These are phyloP conservation scores for Trichoderma sp. DNA, from an alignment of 2,329 filamentous ascomycete genomes.

Conservation along the genomic window DNA sequence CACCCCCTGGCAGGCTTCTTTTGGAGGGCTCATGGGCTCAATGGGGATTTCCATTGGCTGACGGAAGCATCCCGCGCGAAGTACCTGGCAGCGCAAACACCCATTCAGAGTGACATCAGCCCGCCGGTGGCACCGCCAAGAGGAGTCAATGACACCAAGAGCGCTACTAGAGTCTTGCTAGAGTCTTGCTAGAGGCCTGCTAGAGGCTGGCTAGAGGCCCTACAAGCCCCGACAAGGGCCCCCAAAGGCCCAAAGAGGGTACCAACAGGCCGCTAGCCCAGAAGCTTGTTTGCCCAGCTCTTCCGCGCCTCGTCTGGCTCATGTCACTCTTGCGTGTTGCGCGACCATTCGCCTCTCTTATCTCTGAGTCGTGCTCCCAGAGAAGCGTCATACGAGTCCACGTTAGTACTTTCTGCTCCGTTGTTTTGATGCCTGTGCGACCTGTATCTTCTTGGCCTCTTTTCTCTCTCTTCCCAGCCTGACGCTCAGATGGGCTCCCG, in stretches of 20 bases:
- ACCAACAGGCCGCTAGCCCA: neutral
- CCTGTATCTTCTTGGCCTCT: neutral
- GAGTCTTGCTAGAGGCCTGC: neutral
- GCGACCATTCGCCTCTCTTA: slow-evolving; percentile 18
- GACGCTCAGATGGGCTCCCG: neutral
- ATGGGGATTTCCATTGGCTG: neutral
- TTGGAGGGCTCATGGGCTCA: slow-evolving; percentile 14
- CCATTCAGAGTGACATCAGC: slow-evolving; percentile 9
- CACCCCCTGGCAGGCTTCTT: slow-evolving; percentile 1
- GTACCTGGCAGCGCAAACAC: slow-evolving; percentile 13
- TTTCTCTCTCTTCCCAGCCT: neutral
- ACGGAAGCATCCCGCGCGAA: neutral
- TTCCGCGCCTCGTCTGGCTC: neutral
- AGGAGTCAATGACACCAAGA: neutral
- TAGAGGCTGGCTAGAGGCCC: neutral
- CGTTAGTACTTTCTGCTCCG: neutral
- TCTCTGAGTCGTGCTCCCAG: neutral
- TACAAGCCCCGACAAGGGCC: neutral
- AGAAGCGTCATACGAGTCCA: neutral
- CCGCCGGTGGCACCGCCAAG: neutral
- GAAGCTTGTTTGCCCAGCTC: slow-evolving; percentile 18
- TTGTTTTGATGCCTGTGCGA: neutral
- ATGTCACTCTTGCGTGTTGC: slow-evolving; percentile 18
- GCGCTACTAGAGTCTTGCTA: neutral
- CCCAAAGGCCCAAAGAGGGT: neutral